These are phyloP conservation scores for Capronia americana DNA, from an alignment of 2,329 filamentous ascomycete genomes.

Conservation along the genomic window DNA sequence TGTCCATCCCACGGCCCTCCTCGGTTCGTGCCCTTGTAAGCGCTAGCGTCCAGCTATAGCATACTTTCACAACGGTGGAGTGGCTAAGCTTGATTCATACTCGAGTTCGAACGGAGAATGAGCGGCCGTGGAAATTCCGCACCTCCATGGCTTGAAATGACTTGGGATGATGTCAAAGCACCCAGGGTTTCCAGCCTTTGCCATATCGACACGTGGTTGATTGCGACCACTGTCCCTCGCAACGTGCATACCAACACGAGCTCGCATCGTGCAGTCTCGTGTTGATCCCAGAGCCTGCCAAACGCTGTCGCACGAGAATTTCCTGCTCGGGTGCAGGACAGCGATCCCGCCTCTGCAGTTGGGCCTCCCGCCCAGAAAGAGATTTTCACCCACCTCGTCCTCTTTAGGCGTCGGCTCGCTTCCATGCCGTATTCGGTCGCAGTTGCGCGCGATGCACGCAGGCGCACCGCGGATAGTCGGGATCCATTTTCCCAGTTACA, in stretches of 20 bases:
- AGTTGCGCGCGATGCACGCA: not conserved
- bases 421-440: conserved; percentile 10
- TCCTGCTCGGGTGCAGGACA: conserved; percentile 6
- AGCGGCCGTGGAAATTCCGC: not conserved
- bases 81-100: conserved; percentile 9
- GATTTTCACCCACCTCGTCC: conserved; percentile 1
- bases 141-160: not conserved
- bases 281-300: conserved; percentile 1
- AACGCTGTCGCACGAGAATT: not conserved
- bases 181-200: conserved; percentile 17
- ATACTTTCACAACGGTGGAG: conserved; percentile 8
- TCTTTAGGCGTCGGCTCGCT: not conserved
- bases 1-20: conserved; percentile 1
- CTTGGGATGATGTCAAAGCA: not conserved
- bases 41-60: conserved; percentile 5
- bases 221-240: conserved; percentile 9
- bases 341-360: conserved; percentile 15
- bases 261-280: conserved; percentile 29
- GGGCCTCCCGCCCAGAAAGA: conserved; percentile 32
- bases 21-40: conserved; percentile 15
- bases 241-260: conserved; percentile 21
- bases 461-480: conserved; percentile 8
- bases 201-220: conserved; percentile 27
- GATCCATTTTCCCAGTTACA: not conserved
- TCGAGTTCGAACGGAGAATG: conserved; percentile 6